Evolutionary conservation across 2,329 filamentous ascomycete genomes (phyloP), one percentile per base, ranked within the genome.

Genomic region (Penicillium paneum): DNA sequence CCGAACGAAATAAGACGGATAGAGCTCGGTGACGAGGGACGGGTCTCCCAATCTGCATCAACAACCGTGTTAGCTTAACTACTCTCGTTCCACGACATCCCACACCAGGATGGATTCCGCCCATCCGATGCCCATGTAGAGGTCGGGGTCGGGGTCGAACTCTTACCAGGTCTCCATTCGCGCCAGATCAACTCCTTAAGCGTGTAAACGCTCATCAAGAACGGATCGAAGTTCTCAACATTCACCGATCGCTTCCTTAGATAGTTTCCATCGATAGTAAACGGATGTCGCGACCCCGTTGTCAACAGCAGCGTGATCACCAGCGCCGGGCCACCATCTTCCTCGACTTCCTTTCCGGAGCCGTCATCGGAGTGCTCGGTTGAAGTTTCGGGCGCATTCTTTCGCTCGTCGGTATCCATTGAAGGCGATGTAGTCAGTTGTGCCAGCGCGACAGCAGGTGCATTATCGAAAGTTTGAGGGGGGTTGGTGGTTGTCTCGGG

Each of bases 1-100:
- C 93, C 93, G 74, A 96, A 94, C 59, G 91, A 89, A 67, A 97
- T 97, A 65, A 97, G 76, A 47, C 93, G 82, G 77, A 97, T 97
- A 58, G 88, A 90, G 67, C 87, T 93, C 11, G 93, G 92, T 68
- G 90, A 94, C 26, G 88, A 85, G 1, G 93, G 93, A 67, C 89
- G 87, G 15, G 86, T 78, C 67, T 96, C 92, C 93, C 93, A 97
- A 70, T 97, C 84, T 80, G 64, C 5, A 3, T 17, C 17, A 39
- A 24, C 34, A 39, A 34, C 34, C 38, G 40, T 3, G 48, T 56
- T 35, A 58, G 43, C 15, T 34, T 26, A 6, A 3, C 10, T 26
- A 17, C 12, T 43, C 11, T 19, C 5, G 17, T 49, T 15, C 13
- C 49, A 35, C 28, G 8, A 38, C 15, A 38, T 49, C 24, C 12